A percentile compares a stretch with the other conserved stretches of the same genome.
phyloP scores from a whole-genome alignment of 192 early-diverging fungal species.

The Entophlyctis helioformis region DNA sequence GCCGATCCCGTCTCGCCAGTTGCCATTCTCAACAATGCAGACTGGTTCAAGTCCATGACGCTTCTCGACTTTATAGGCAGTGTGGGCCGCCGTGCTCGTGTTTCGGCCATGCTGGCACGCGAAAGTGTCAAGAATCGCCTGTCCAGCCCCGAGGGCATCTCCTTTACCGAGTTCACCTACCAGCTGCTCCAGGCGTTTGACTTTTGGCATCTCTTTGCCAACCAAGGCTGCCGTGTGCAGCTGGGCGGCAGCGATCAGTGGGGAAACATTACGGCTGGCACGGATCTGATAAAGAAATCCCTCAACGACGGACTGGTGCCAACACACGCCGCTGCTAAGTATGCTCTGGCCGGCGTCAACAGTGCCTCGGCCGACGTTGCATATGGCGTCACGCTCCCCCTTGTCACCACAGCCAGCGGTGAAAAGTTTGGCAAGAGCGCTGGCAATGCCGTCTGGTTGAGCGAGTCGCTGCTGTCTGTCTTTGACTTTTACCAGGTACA shows the following conservation, averaged over 20 bases:
- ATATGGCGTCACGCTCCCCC: slow-evolving; percentile 76
- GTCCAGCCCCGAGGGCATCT: slow-evolving; percentile 71
- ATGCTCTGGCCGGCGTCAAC: not conserved
- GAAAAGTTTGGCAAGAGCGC: slow-evolving; percentile 98
- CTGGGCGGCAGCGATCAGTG: slow-evolving; percentile 94
- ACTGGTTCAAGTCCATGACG: slow-evolving; percentile 65
- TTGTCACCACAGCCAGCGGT: slow-evolving; percentile 75
- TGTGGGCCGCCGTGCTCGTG: slow-evolving; percentile 68
- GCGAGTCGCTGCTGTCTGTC: slow-evolving; percentile 58
- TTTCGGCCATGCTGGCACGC: slow-evolving; percentile 72
- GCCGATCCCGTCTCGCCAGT: too few species aligned
- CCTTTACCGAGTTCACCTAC: slow-evolving; percentile 94
- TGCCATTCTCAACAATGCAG: slow-evolving; percentile 72
- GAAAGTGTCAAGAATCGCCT: slow-evolving; percentile 80
- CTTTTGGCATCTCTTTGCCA: slow-evolving; percentile 69
- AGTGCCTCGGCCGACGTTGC: slow-evolving; percentile 17
- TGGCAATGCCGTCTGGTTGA: slow-evolving; percentile 93
- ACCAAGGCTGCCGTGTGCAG: slow-evolving; percentile 55
- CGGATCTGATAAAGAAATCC: slow-evolving; percentile 76
- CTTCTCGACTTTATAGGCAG: slow-evolving; percentile 64
- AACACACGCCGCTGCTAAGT: slow-evolving; percentile 2
- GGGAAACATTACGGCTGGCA: slow-evolving; percentile 93
- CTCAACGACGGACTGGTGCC: not conserved
- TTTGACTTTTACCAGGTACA: slow-evolving; percentile 92
- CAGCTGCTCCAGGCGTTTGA: slow-evolving; percentile 93